phyloP scores from a whole-genome alignment of 2,329 filamentous ascomycete species.

The Colletotrichum siamense region DNA sequence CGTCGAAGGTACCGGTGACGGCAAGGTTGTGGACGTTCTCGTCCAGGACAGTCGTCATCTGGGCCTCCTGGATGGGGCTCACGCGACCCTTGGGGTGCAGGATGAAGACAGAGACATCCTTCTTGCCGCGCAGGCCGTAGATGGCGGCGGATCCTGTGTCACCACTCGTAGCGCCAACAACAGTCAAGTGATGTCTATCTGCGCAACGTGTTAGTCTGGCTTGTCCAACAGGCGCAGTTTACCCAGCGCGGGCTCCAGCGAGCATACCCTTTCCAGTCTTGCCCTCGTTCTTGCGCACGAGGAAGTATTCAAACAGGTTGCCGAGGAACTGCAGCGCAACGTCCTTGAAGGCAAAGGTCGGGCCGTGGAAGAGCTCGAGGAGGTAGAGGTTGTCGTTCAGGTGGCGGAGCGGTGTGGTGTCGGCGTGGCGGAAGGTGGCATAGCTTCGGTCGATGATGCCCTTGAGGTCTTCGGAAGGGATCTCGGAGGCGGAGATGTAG shows the following conservation, averaged over 20 bases:
- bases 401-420: conserved; percentile 81
- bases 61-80: conserved; percentile 89
- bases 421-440: conserved; percentile 81
- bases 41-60: conserved; percentile 95
- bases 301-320: conserved; percentile 93
- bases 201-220: conserved; percentile 30
- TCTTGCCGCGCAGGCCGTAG: conserved; percentile 92
- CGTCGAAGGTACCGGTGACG: conserved; percentile 91
- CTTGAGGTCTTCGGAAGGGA: conserved; percentile 80
- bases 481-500: conserved; percentile 85
- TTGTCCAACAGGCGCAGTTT: not conserved
- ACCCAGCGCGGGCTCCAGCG: not conserved
- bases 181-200: conserved; percentile 81
- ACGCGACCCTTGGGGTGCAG: conserved; percentile 91
- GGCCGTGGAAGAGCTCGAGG: conserved; percentile 95
- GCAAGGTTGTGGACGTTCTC: conserved; percentile 91
- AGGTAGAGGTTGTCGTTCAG: conserved; percentile 82
- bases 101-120: conserved; percentile 96
- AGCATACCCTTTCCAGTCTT: conserved; percentile 62
- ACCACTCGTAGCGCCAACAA: conserved; percentile 85
- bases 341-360: conserved; percentile 95
- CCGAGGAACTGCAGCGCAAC: conserved; percentile 89
- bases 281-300: conserved; percentile 74
- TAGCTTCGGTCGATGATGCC: conserved; percentile 86
- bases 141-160: conserved; percentile 95